phyloP scores from a whole-genome alignment of 176 grass and related monocot genomes.

The bread wheat (Triticum aestivum) region DNA sequence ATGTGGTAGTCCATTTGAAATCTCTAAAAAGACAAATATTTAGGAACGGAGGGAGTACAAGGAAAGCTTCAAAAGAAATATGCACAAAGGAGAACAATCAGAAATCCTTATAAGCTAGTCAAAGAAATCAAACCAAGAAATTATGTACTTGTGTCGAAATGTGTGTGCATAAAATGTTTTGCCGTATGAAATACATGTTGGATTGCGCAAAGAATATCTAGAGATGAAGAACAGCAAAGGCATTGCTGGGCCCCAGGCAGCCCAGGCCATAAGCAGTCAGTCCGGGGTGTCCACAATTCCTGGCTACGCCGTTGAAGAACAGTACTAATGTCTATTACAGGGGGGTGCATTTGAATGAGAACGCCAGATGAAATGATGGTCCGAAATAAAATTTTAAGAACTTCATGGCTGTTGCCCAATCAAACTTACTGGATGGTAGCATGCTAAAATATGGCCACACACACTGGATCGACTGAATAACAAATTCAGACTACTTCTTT shows the following conservation, averaged over 20 bases:
- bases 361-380: neutral
- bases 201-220: neutral
- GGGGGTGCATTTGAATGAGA: neutral
- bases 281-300: too few relatives aligned
- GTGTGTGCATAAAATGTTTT: neutral
- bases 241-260: too few relatives aligned
- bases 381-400: neutral
- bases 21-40: too few relatives aligned
- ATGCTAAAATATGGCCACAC: neutral
- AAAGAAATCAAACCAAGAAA: neutral
- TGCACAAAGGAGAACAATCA: constrained; percentile 9
- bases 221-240: neutral
- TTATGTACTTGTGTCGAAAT: neutral
- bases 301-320: neutral
- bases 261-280: too few relatives aligned
- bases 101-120: constrained; percentile 14
- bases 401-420: neutral
- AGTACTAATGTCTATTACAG: neutral
- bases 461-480: neutral
- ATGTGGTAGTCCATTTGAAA: too few relatives aligned
- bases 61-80: neutral
- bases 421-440: constrained; percentile 6
- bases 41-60: neutral
- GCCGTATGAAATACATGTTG: neutral
- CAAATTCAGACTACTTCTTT: neutral